A percentile compares a stretch with the other conserved stretches of the same genome.
phyloP scores from a whole-genome alignment of 371 early-diverging fungal species.

The Mortierella polycephala region DNA sequence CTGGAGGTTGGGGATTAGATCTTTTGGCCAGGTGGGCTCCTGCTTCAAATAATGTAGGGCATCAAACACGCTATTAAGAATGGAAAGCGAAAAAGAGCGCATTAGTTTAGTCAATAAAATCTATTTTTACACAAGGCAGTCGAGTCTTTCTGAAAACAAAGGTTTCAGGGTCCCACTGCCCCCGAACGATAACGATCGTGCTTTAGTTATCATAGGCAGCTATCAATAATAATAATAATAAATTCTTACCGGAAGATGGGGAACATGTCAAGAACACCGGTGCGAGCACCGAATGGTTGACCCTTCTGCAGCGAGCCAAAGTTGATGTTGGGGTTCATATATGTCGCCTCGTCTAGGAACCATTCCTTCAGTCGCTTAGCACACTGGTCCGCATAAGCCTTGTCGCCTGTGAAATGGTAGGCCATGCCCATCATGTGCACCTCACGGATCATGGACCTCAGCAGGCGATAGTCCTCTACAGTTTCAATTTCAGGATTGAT shows the following conservation, averaged over 20 bases:
- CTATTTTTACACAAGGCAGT: not conserved
- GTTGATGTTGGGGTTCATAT: slow-evolving; percentile 66
- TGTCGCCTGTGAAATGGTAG: slow-evolving; percentile 62
- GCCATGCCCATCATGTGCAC: slow-evolving; percentile 60
- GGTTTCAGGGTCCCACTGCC: not conserved
- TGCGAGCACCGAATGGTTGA: slow-evolving; percentile 49
- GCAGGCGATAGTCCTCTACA: slow-evolving; percentile 54
- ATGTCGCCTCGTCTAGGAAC: slow-evolving; percentile 61
- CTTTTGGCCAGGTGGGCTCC: slow-evolving; percentile 50
- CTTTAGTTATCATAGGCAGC: not conserved
- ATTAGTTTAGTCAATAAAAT: not conserved
- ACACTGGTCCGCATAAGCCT: slow-evolving; percentile 56
- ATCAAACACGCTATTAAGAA: slow-evolving; percentile 26
- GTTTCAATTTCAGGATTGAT: slow-evolving; percentile 60
- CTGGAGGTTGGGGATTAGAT: slow-evolving; percentile 49
- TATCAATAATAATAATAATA: not conserved
- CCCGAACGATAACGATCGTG: not conserved
- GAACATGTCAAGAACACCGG: slow-evolving; percentile 61
- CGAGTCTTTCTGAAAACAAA: not conserved
- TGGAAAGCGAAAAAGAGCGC: not conserved
- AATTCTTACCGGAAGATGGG: slow-evolving; percentile 47
- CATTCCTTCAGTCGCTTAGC: slow-evolving; percentile 55
- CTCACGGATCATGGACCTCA: slow-evolving; percentile 57
- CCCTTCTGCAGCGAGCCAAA: slow-evolving; percentile 60
- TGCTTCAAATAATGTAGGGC: slow-evolving; percentile 48